Base-by-base conservation (phyloP, 2,329 filamentous ascomycete genomes). In the Laburnicola sp. region DNA sequence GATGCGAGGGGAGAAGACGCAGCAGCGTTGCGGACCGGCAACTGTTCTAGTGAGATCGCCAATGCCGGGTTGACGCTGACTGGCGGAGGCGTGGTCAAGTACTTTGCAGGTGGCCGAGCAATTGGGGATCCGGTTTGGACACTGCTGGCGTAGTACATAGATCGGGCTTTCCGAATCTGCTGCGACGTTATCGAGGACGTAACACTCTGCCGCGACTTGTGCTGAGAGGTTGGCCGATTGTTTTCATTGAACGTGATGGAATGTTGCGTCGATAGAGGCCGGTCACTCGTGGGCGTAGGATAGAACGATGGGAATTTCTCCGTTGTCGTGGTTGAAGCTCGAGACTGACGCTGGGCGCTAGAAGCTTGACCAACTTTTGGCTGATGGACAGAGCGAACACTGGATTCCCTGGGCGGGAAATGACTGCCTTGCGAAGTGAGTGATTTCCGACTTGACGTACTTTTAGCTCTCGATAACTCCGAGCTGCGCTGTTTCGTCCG, bases 81-180 rank as follows among this genome's bases (percentile, higher is more conserved):
- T 1, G 56, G 34, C 9, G 61, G 59, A 9, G 65, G 61, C 4
- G 63, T 67, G 3, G 58, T 63, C 11, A 72, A 59, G 50, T 70
- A 70, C 34, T 66, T 69, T 6, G 63, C 62, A 6, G 65, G 66
- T 22, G 66, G 66, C 22, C 68, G 65, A 45, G 68, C 57, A 28
- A 73, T 63, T 5, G 70, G 69, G 21, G 70, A 73, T 9, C 69
- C 68, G 1, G 69, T 71, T 53, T 72, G 70, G 9, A 71, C 56
- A 45, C 63, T 72, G 54, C 69, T 72, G 45, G 70, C 69, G 43
- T 72, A 72, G 50, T 71, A 72, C 69, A 72, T 72, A 23, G 70
- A 72, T 5, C 69, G 63, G 8, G 69, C 69, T 41, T 72, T 73
- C 22, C 69, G 60, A 27, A 73, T 72, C 38, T 71, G 68, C 40